Conservation (phyloP, 768 basidiomycete genomes). For the Ramaria sp. region DNA sequence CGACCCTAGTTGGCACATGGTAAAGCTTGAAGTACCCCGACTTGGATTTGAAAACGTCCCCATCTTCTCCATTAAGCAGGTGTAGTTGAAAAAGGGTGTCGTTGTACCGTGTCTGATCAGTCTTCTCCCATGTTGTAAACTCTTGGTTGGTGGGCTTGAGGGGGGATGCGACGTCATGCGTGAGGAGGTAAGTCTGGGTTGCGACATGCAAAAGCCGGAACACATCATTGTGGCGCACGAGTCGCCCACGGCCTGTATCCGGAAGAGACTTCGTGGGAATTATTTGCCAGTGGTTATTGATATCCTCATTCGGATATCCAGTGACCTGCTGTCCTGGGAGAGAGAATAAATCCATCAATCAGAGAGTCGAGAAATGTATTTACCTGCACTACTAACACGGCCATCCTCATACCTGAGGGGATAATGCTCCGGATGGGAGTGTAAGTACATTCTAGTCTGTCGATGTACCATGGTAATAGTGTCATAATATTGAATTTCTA, state of each 20-base stretch:
- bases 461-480: slow-evolving; percentile 81
- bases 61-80: slow-evolving; percentile 63
- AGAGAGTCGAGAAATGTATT: not conserved
- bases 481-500: slow-evolving; percentile 92
- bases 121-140: slow-evolving; percentile 85
- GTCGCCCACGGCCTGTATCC: slow-evolving; percentile 84
- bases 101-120: slow-evolving; percentile 66
- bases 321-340: slow-evolving; percentile 84
- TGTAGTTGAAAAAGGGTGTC: slow-evolving; percentile 83
- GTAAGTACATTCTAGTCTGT: slow-evolving; percentile 86
- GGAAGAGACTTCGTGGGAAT: slow-evolving; percentile 93
- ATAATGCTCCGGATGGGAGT: slow-evolving; percentile 87
- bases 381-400: slow-evolving; percentile 88
- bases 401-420: slow-evolving; percentile 94
- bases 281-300: slow-evolving; percentile 93
- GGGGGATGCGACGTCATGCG: slow-evolving; percentile 96
- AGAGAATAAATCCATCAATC: not conserved
- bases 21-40: slow-evolving; percentile 85
- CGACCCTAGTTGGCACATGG: slow-evolving; percentile 82
- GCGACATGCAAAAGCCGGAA: slow-evolving; percentile 83
- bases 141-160: slow-evolving; percentile 98
- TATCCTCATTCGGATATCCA: slow-evolving; percentile 87
- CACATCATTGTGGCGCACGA: slow-evolving; percentile 83
- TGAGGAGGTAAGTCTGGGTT: slow-evolving; percentile 75
- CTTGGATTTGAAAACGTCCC: slow-evolving; percentile 87